Evolutionary conservation across 148 eudicot species (phyloP), one percentile per base, ranked within the genome.

Genomic region (Gaultheria prostrata): DNA sequence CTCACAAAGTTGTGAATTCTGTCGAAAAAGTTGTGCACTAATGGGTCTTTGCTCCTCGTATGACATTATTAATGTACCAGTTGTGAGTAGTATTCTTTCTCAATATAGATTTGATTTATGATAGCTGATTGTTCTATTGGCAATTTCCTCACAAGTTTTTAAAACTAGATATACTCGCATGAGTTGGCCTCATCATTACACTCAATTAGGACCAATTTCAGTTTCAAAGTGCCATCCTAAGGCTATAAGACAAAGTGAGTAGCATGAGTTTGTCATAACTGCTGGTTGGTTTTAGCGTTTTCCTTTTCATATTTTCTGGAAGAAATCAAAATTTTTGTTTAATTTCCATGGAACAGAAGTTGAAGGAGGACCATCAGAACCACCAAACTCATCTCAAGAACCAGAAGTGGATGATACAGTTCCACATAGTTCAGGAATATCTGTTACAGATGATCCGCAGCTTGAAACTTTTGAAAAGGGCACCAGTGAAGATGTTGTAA

Each of bases 361-460:
- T n/a, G 96, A 92, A 80, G 98, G 65, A 59, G 98, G 71, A 54
- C 50, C 91, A 61, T 81, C 46, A 56, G 84, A 54, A 63, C 89
- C 81, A 32, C 77, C 89, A 43, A 82, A 84, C 65, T 67, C 88
- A 81, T 79, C 92, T 13, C 89, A 89, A 86, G 96, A 93, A 32
- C 85, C 89, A 32, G 89, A 90, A 72, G 85, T 59, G 48, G 87
- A 87, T 85, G 87, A 81, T 57, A 73, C 80, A 30, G 78, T 73
- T 54, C 86, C 83, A 13, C 83, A 72, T 48, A 84, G 61, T 81
- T 78, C 83, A 2, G 93, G 88, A 82, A 84, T 43, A 74, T 78
- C 86, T 49, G 57, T 76, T 54, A 80, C 87, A 35, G 89, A 89
- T 82, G 79, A 54, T 50, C 43, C 73, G 59, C 87, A 87, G 67